These are phyloP conservation scores for Lactarius hatsudake DNA, from an alignment of 768 basidiomycete species.

Conservation along the genomic window DNA sequence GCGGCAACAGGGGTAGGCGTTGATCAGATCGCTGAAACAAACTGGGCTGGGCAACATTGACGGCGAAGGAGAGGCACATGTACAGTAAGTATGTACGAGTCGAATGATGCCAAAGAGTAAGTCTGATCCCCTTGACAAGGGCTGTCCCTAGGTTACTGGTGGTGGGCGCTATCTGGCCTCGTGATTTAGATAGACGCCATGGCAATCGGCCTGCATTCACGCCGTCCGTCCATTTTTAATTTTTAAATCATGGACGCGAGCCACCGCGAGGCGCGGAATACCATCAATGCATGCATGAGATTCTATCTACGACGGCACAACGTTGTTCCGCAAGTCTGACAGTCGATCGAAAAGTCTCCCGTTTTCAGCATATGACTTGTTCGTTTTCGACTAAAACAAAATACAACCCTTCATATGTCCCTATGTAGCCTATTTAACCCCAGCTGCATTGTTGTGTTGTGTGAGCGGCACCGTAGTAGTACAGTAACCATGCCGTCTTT, in stretches of 20 bases:
- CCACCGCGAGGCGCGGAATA: conserved; percentile 62
- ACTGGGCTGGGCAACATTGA: conserved; percentile 32
- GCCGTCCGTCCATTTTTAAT: conserved; percentile 80
- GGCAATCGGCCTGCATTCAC: conserved; percentile 81
- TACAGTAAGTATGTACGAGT: conserved; percentile 36
- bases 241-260: conserved; percentile 62
- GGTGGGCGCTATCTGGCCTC: conserved; percentile 75
- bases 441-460: no score
- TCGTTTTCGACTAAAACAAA: no score
- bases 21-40: conserved; percentile 70
- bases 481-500: no score
- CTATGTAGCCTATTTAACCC: no score
- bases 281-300: conserved; percentile 38
- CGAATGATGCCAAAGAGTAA: background rate
- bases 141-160: conserved; percentile 58
- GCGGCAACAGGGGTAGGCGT: conserved; percentile 33
- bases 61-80: conserved; percentile 31
- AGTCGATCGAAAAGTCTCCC: no score
- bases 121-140: background rate
- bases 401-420: no score
- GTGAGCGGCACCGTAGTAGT: no score
- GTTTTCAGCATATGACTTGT: no score
- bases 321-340: no score
- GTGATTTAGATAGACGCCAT: conserved; percentile 69
- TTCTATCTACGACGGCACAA: no score